Conservation (phyloP, 1,284 basidiomycete genomes). For the Laetiporus sulphureus region DNA sequence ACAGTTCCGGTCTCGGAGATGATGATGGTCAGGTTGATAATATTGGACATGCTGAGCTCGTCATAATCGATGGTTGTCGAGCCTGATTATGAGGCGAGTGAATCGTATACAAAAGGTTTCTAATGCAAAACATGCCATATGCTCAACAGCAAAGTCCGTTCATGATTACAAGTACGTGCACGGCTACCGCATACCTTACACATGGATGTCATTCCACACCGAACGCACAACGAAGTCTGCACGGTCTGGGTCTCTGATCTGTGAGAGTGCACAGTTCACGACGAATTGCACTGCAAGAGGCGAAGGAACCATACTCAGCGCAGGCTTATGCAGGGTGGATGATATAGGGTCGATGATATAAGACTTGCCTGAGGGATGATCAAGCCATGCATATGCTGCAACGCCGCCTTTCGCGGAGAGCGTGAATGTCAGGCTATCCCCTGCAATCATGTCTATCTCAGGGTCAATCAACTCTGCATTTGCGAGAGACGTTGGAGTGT, state of each 20-base stretch:
- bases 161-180: too few species aligned
- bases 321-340: slow-evolving; percentile 32
- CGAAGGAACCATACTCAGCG: background rate
- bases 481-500: slow-evolving; percentile 45
- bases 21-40: too few species aligned
- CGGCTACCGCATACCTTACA: too few species aligned
- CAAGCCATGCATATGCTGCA: slow-evolving; percentile 52
- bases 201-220: slow-evolving; percentile 52
- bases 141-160: too few species aligned
- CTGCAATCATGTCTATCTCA: slow-evolving; percentile 30
- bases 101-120: too few species aligned
- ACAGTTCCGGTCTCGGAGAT: too few species aligned
- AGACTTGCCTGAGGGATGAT: slow-evolving; percentile 47
- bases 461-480: slow-evolving; percentile 41
- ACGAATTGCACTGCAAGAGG: slow-evolving; percentile 38
- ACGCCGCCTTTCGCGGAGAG: slow-evolving; percentile 48
- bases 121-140: too few species aligned
- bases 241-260: slow-evolving; percentile 30
- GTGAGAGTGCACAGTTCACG: slow-evolving; percentile 32
- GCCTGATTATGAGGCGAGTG: too few species aligned
- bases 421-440: slow-evolving; percentile 37
- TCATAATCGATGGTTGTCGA: too few species aligned
- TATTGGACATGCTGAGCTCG: too few species aligned
- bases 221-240: slow-evolving; percentile 46
- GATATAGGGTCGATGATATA: slow-evolving; percentile 41